Base-by-base conservation (phyloP, 257 asterid genomes). In the Nicotiana attenuata region DNA sequence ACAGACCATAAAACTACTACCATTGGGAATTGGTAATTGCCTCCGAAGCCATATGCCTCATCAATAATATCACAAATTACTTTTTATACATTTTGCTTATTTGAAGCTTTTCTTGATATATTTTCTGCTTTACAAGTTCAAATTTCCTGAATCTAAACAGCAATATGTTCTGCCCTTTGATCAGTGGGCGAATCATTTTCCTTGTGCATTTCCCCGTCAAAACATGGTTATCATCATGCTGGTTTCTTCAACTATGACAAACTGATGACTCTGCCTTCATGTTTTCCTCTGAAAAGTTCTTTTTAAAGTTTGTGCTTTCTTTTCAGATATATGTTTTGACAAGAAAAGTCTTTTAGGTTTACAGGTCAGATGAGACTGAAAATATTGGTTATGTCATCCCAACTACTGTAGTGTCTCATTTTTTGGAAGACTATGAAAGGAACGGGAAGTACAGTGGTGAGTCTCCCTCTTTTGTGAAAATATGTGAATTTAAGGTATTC, bases 361-460 rank as follows among this genome's bases (percentile, higher is more conserved):
- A 89, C 97, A 96, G 99, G 88, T 96, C 99, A 85, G 98, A 92
- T 83, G 98, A 94, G 20, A 95, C 86, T 78, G 98, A 96, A 83
- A 94, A 96, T 92, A 96, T 96, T 77, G 99, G 99, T 41, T 96
- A 96, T 76, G 97, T 96, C 82, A 96, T 96, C 85, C 99, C 99
- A 68, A 87, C 97, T 24, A 92, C 92, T 5, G 99, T 96, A 80
- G 97, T 96, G 56, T 92, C 98, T 82, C 99, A 96, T 92, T 96
- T 96, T 88, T 97, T 96, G 85, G 97, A 96, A 83, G 99, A 96
- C 88, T 96, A 92, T 66, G 89, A 90, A 90, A 94, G 91, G 89
- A 91, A 96, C 78, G 97, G 95, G 88, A 94, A 89, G 85, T 93
- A 96, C 90, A 94, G 97, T 29, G 99, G 99, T 96, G 56, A 89